Percentiles rank a stretch among this genome's conserved stretches.
Conservation (phyloP, 148 eudicot genomes). For the Drosera capensis region DNA sequence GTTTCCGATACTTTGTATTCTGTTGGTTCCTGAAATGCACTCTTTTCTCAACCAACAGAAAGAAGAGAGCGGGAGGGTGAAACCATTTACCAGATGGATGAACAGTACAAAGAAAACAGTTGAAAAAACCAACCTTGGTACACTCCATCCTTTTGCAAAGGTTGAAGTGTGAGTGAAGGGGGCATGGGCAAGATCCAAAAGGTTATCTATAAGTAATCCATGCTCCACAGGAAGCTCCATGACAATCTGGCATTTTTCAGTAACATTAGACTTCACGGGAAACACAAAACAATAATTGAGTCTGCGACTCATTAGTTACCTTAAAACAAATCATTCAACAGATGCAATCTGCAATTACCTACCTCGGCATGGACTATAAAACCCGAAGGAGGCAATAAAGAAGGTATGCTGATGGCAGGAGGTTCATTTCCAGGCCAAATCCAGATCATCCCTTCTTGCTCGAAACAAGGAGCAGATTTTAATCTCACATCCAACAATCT, state of each 20-base stretch:
- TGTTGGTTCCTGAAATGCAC: too few relatives aligned
- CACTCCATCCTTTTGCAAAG: slow-evolving; percentile 94
- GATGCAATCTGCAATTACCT: not conserved
- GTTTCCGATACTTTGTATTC: too few relatives aligned
- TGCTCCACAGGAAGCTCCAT: slow-evolving; percentile 97
- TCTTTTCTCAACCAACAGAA: too few relatives aligned
- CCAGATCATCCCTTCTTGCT: slow-evolving; percentile 95
- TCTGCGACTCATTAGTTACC: not conserved
- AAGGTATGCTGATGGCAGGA: slow-evolving; percentile 63
- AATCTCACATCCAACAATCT: slow-evolving; percentile 54
- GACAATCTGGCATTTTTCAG: slow-evolving; percentile 45
- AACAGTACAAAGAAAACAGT: too few relatives aligned
- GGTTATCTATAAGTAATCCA: slow-evolving; percentile 87
- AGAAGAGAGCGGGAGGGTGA: too few relatives aligned
- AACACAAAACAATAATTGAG: not conserved
- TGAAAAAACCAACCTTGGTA: slow-evolving; percentile 43
- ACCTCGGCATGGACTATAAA: slow-evolving; percentile 93
- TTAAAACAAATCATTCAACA: not conserved
- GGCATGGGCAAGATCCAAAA: slow-evolving; percentile 92
- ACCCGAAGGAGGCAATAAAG: slow-evolving; percentile 71
- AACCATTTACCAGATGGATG: too few relatives aligned
- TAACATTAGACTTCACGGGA: not conserved
- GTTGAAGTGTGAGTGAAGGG: slow-evolving; percentile 94
- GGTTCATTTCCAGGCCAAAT: slow-evolving; percentile 94
- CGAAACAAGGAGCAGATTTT: slow-evolving; percentile 74